Conservation (phyloP, 2,329 filamentous ascomycete species). For the Talaromyces sp. region DNA sequence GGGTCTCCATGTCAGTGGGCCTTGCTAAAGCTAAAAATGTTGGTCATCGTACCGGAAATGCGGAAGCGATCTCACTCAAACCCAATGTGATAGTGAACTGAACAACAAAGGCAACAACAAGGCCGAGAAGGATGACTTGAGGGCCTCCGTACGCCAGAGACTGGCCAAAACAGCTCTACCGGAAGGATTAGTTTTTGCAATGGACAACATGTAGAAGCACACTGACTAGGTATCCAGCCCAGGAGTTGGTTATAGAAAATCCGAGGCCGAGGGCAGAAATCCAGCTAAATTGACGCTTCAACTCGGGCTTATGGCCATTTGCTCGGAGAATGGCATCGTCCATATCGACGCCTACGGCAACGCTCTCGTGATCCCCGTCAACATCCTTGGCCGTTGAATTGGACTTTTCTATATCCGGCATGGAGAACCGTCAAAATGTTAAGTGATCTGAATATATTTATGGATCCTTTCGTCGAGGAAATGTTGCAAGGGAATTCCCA, state of each 20-base stretch:
- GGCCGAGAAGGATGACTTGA: constrained; percentile 17
- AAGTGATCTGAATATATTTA: too few relatives aligned
- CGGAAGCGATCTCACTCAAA: constrained; percentile 21
- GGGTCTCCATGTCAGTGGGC: background rate
- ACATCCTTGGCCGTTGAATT: background rate
- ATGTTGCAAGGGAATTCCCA: background rate
- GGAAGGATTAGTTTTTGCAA: background rate
- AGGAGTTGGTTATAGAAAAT: constrained; percentile 50
- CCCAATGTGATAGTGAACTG: constrained; percentile 20
- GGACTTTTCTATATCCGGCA: background rate
- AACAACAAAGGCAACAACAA: constrained; percentile 18
- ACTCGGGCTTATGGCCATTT: constrained; percentile 43
- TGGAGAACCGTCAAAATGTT: background rate
- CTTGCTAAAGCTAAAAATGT: background rate
- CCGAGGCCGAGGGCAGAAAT: constrained; percentile 46
- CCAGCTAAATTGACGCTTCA: constrained; percentile 45
- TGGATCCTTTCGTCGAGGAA: background rate
- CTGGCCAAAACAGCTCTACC: constrained; percentile 11
- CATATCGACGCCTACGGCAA: background rate
- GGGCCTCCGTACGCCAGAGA: constrained; percentile 15
- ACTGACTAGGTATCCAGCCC: constrained; percentile 21
- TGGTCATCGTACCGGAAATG: constrained; percentile 14
- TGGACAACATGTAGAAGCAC: background rate
- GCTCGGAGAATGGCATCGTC: background rate
- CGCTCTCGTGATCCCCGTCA: background rate